Percentiles rank a stretch among this genome's conserved stretches.
Conservation (phyloP, 768 basidiomycete genomes). For the Collybia sordida region DNA sequence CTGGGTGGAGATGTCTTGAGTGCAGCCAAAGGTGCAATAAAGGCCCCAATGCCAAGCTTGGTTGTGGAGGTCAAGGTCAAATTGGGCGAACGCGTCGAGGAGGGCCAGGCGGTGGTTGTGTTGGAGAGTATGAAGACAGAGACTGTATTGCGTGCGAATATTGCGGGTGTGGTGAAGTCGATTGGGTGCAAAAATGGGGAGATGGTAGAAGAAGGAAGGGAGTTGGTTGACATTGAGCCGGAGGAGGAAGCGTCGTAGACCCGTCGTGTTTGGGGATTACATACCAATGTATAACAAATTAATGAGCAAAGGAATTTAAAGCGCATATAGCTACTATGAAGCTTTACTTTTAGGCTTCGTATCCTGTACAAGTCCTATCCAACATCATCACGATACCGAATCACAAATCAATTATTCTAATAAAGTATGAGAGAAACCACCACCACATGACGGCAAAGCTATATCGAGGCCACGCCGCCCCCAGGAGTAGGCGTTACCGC, state of each 20-base stretch:
- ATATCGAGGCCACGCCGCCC: slow-evolving; percentile 12
- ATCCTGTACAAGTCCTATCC: no score
- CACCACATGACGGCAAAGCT: background rate
- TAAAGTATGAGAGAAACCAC: background rate
- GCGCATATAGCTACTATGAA: no score
- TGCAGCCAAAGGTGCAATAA: slow-evolving; percentile 61
- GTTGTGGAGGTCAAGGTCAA: slow-evolving; percentile 86
- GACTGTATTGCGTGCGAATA: slow-evolving; percentile 76
- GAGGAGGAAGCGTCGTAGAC: slow-evolving; percentile 18
- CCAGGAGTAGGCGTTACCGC: slow-evolving; percentile 45
- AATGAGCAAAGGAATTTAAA: no score
- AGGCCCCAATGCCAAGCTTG: slow-evolving; percentile 91
- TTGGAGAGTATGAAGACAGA: slow-evolving; percentile 99
- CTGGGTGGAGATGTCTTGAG: slow-evolving; percentile 59
- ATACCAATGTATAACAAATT: no score
- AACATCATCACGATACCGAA: no score
- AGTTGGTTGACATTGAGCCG: slow-evolving; percentile 68
- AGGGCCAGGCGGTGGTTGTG: slow-evolving; percentile 78
- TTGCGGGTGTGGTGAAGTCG: slow-evolving; percentile 64
- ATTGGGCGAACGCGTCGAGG: slow-evolving; percentile 75
- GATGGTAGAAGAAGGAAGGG: slow-evolving; percentile 87
- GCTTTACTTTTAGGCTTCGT: no score
- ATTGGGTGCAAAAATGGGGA: slow-evolving; percentile 83
- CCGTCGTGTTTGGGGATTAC: no score
- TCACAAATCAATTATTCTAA: background rate